Evolutionary conservation across 106 monocot species (phyloP).

Genomic region (Acorus gramineus): DNA sequence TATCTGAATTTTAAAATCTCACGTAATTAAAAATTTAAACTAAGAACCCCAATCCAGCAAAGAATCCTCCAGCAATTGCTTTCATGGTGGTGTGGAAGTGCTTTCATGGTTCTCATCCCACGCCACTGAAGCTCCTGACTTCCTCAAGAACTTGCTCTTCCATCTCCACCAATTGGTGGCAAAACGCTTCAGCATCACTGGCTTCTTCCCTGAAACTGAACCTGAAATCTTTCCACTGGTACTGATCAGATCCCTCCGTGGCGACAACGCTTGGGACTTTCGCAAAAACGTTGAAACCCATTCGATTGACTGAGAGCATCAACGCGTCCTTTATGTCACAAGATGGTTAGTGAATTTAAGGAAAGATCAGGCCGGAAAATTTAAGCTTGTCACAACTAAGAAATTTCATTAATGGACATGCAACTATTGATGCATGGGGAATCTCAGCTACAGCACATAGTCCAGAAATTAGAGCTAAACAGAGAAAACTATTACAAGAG

Average conservation of each 20-base stretch:
- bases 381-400: not conserved
- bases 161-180: constrained; percentile 51
- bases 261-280: constrained; percentile 30
- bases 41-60: too few species aligned
- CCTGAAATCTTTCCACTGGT: constrained; percentile 79
- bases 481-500: too few species aligned
- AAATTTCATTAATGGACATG: too few species aligned
- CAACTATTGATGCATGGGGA: too few species aligned
- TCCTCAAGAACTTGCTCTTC: constrained; percentile 71
- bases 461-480: too few species aligned
- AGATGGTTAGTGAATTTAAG: not conserved
- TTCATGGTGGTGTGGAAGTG: too few species aligned
- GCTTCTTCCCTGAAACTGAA: constrained; percentile 71
- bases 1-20: too few species aligned
- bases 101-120: constrained; percentile 19
- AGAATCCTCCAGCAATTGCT: too few species aligned
- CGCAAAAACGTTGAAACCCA: constrained; percentile 68
- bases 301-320: constrained; percentile 51
- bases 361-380: not conserved
- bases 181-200: constrained; percentile 57
- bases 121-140: constrained; percentile 69
- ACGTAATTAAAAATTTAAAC: too few species aligned
- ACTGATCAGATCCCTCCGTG: constrained; percentile 7
- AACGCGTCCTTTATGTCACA: constrained; percentile 60
- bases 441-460: too few species aligned